Conservation (phyloP, 495 filamentous ascomycete species). For the Penicillium robsamsonii region DNA sequence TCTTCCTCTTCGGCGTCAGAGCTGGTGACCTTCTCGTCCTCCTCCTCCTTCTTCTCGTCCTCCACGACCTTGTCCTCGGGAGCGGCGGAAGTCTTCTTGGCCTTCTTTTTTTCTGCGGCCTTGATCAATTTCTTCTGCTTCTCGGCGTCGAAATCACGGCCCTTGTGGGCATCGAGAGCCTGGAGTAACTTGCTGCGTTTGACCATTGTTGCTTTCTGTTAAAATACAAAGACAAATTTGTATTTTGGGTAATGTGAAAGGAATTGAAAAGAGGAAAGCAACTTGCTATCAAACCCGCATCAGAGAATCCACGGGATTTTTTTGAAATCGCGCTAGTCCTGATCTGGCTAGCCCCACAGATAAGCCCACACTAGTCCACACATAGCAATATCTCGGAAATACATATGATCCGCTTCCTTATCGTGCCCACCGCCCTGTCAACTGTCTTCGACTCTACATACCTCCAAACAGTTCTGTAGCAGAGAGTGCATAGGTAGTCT, state of each 20-base stretch:
- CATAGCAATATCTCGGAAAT: constrained; percentile 13
- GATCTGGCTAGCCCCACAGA: constrained; percentile 29
- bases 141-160: constrained; percentile 65
- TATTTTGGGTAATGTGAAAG: constrained; percentile 16
- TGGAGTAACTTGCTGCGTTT: constrained; percentile 64
- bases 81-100: constrained; percentile 36
- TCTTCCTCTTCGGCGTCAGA: constrained; percentile 24
- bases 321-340: constrained; percentile 36
- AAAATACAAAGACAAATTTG: constrained; percentile 17
- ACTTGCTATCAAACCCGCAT: constrained; percentile 17
- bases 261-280: constrained; percentile 19
- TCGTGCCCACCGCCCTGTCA: constrained; percentile 8
- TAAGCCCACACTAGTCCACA: constrained; percentile 19
- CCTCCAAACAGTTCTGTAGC: not conserved
- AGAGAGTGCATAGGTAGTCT: constrained; percentile 8
- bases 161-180: constrained; percentile 65
- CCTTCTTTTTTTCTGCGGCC: constrained; percentile 52
- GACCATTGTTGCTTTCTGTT: constrained; percentile 44
- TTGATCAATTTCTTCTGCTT: constrained; percentile 61
- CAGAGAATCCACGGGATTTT: constrained; percentile 39
- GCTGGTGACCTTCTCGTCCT: constrained; percentile 19
- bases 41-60: constrained; percentile 29
- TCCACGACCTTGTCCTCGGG: constrained; percentile 33
- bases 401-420: constrained; percentile 31
- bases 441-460: constrained; percentile 1